These are phyloP conservation scores for Xylariaceae sp. DNA, from an alignment of 2,329 filamentous ascomycete genomes.

Conservation along the genomic window DNA sequence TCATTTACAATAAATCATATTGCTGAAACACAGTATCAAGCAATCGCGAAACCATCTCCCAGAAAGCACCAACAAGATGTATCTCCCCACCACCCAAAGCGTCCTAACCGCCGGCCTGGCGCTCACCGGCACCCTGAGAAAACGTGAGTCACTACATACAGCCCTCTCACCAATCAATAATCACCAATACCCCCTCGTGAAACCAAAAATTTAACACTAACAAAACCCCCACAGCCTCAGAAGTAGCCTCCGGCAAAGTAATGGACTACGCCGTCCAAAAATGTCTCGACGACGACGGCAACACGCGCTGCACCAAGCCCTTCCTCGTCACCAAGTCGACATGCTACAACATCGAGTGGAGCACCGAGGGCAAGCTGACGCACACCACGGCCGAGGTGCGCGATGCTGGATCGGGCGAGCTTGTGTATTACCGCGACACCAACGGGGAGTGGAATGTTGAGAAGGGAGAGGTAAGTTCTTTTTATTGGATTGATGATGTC, in stretches of 20 bases:
- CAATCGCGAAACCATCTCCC: no score
- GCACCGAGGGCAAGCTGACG: constrained; percentile 38
- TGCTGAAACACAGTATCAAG: no score
- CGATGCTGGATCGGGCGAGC: constrained; percentile 34
- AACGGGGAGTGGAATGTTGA: constrained; percentile 44
- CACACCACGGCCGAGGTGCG: constrained; percentile 33
- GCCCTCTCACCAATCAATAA: neutral
- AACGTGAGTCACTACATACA: constrained; percentile 19
- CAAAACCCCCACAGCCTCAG: constrained; percentile 16
- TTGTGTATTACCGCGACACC: constrained; percentile 45
- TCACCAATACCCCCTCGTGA: neutral
- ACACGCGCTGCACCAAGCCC: constrained; percentile 39
- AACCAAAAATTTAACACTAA: neutral
- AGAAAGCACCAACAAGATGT: constrained; percentile 20
- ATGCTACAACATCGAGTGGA: constrained; percentile 43
- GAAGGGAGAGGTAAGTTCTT: constrained; percentile 37
- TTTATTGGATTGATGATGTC: no score
- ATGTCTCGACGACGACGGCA: constrained; percentile 39
- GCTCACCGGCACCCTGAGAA: constrained; percentile 20
- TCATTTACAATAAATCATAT: no score
- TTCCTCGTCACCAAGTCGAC: constrained; percentile 38
- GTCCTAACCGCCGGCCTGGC: constrained; percentile 30
- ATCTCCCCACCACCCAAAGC: constrained; percentile 28
- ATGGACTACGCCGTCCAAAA: constrained; percentile 42
- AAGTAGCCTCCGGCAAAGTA: constrained; percentile 35